A percentile compares a stretch with the other conserved stretches of the same genome.
Evolutionary conservation across 2,329 filamentous ascomycete genomes (phyloP).

Genomic region (Colletotrichum acutatum): DNA sequence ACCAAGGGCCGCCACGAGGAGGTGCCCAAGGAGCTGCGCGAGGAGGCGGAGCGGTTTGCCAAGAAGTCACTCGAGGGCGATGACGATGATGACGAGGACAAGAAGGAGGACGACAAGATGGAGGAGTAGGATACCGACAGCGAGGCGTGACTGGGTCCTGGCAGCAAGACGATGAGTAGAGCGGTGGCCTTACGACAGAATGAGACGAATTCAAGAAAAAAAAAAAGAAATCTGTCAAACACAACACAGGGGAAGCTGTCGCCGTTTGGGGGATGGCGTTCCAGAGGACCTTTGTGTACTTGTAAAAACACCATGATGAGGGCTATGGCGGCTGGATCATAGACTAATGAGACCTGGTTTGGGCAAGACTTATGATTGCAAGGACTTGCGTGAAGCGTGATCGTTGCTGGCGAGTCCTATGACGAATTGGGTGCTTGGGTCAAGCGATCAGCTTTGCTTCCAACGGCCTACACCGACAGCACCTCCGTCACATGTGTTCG

Average conservation of each 20-base stretch:
- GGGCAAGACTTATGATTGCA: neutral
- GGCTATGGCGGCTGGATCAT: constrained; percentile 36
- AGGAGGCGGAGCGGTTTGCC: constrained; percentile 92
- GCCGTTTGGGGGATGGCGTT: neutral
- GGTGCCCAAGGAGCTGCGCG: constrained; percentile 88
- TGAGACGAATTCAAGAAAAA: constrained; percentile 17
- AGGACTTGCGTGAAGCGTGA: neutral
- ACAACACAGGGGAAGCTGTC: neutral
- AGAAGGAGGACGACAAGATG: constrained; percentile 82
- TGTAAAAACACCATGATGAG: constrained; percentile 38
- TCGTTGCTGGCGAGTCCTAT: neutral
- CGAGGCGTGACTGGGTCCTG: neutral
- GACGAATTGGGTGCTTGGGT: neutral
- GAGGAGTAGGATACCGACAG: constrained; percentile 72
- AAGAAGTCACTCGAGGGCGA: constrained; percentile 91
- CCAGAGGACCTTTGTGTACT: constrained; percentile 26
- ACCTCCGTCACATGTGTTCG: neutral
- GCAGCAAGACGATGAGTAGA: neutral
- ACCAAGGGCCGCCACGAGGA: constrained; percentile 94
- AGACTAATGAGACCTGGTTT: constrained; percentile 37
- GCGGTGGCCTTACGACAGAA: constrained; percentile 11
- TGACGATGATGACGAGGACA: constrained; percentile 75
- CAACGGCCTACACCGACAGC: neutral
- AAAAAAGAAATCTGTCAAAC: constrained; percentile 28
- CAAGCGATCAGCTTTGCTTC: neutral